phyloP scores from a whole-genome alignment of 306 rosid genomes.

The Ormosia semicastrata region DNA sequence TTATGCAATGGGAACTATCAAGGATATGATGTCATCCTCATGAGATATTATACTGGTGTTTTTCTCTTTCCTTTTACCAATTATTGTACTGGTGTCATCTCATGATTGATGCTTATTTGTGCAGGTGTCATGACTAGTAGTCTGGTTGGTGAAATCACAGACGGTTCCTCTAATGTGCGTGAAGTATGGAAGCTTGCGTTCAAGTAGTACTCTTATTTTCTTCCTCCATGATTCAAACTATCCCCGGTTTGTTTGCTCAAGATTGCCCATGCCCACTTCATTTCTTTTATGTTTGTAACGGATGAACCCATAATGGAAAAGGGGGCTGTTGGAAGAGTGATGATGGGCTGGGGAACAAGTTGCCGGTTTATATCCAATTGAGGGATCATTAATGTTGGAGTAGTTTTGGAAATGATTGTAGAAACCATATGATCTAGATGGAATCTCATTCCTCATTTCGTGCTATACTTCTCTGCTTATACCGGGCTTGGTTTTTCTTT shows the following conservation, averaged over 20 bases:
- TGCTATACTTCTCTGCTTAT: background rate
- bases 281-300: background rate
- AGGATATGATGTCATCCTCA: background rate
- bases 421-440: background rate
- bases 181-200: slow-evolving; percentile 89
- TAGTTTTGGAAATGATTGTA: background rate
- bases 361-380: background rate
- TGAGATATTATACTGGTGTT: background rate
- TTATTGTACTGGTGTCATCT: background rate
- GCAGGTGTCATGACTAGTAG: slow-evolving; percentile 67
- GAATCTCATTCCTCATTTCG: background rate
- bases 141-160: slow-evolving; percentile 81
- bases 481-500: background rate
- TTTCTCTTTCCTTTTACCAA: background rate
- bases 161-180: slow-evolving; percentile 88
- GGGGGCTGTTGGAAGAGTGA: background rate
- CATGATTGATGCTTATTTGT: slow-evolving; percentile 7
- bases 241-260: slow-evolving; percentile 2
- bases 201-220: slow-evolving; percentile 43
- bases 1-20: background rate
- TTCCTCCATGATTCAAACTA: background rate
- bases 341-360: slow-evolving; percentile 9
- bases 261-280: background rate
- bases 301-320: background rate
- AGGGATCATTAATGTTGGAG: background rate